Evolutionary conservation across 495 filamentous ascomycete species (phyloP).

Genomic region (Astrocystis sublimbata): DNA sequence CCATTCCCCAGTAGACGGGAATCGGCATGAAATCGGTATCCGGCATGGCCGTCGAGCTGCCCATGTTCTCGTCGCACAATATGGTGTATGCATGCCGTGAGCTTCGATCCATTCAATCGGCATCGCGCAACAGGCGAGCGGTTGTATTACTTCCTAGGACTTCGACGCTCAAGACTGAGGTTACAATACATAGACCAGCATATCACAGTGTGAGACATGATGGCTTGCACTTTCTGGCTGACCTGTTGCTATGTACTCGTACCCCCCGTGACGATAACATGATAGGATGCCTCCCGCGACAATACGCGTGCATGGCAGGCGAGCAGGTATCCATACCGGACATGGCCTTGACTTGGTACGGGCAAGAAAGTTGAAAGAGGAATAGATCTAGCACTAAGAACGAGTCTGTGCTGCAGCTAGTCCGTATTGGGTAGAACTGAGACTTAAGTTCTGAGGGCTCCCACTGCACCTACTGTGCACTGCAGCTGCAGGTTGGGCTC

Average conservation of each 20-base stretch:
- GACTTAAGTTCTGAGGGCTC: conserved; percentile 5
- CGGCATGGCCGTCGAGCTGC: conserved; percentile 14
- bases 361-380: too few relatives aligned
- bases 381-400: too few relatives aligned
- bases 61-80: background rate
- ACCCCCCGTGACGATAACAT: background rate
- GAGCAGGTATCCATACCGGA: too few relatives aligned
- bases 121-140: background rate
- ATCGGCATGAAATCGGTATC: background rate
- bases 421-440: too few relatives aligned
- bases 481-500: too few relatives aligned
- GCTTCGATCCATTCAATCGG: background rate
- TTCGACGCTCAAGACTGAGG: background rate
- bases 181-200: too few relatives aligned
- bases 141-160: conserved; percentile 5
- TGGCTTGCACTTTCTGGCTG: conserved; percentile 5
- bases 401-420: too few relatives aligned
- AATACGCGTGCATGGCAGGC: too few relatives aligned
- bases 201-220: too few relatives aligned
- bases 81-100: background rate
- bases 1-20: background rate
- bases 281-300: conserved; percentile 11
- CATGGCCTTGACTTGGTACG: too few relatives aligned
- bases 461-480: too few relatives aligned
- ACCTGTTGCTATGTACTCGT: background rate